These are phyloP conservation scores for Teratosphaeria nubilosa DNA, from an alignment of 2,329 filamentous ascomycete species.

Conservation along the genomic window DNA sequence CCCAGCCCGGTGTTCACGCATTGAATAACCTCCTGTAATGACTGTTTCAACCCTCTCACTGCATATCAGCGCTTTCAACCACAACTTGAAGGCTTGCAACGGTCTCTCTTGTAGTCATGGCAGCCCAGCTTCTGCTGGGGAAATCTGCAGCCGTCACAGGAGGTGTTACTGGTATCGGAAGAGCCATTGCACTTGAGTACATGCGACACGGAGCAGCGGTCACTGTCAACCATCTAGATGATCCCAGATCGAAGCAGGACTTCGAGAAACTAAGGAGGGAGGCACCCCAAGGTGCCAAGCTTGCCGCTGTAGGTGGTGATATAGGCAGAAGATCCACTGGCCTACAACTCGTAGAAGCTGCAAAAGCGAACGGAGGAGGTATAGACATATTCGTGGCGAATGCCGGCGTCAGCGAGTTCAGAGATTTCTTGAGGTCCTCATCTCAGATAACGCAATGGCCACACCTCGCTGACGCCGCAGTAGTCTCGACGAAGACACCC, in stretches of 20 bases:
- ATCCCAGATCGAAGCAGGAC: slow-evolving; percentile 37
- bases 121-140: slow-evolving; percentile 45
- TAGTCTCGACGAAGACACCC: slow-evolving; percentile 58
- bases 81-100: no score
- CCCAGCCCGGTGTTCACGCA: no score
- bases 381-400: slow-evolving; percentile 71
- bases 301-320: slow-evolving; percentile 66
- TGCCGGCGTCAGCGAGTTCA: slow-evolving; percentile 80
- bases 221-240: slow-evolving; percentile 67
- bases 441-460: no score
- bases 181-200: slow-evolving; percentile 73
- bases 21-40: no score
- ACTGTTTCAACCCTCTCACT: no score
- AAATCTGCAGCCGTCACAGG: slow-evolving; percentile 83
- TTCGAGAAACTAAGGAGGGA: slow-evolving; percentile 40
- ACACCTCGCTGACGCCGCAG: not conserved
- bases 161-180: slow-evolving; percentile 75
- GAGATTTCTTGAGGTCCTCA: slow-evolving; percentile 63
- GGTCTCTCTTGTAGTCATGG: not conserved
- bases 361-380: slow-evolving; percentile 50
- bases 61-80: no score
- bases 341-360: slow-evolving; percentile 53
- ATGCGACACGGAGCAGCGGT: slow-evolving; percentile 68
- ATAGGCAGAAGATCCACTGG: slow-evolving; percentile 67
- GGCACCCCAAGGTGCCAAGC: slow-evolving; percentile 23